Evolutionary conservation across 768 basidiomycete species (phyloP).

Genomic region (Boletus subcaerulescens): DNA sequence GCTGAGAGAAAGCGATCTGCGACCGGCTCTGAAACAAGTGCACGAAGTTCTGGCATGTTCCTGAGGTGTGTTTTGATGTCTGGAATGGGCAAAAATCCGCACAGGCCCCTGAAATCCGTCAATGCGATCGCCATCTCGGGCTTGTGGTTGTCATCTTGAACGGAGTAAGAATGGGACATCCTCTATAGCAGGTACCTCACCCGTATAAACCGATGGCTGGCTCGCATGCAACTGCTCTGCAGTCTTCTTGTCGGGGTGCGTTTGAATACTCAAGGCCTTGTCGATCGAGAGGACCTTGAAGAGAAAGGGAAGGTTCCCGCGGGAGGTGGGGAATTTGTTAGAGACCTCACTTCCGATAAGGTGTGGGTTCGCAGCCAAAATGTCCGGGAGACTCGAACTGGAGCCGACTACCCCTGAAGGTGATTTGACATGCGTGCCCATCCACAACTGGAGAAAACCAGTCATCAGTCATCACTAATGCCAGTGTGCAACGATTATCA

Average conservation of each 20-base stretch:
- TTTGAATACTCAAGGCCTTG: conserved; percentile 89
- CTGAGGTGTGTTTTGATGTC: conserved; percentile 66
- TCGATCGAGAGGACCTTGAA: conserved; percentile 91
- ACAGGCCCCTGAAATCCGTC: conserved; percentile 85
- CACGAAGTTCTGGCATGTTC: conserved; percentile 70
- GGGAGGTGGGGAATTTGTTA: conserved; percentile 49
- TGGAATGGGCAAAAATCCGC: conserved; percentile 85
- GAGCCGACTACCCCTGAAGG: conserved; percentile 56
- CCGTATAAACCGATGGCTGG: conserved; percentile 88
- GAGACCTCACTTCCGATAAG: conserved; percentile 65
- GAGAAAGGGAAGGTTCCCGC: conserved; percentile 81
- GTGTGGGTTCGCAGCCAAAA: conserved; percentile 63
- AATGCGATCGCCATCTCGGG: conserved; percentile 99
- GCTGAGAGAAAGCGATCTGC: conserved; percentile 50
- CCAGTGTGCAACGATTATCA: background rate
- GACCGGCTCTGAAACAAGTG: conserved; percentile 61
- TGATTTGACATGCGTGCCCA: conserved; percentile 90
- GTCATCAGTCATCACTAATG: conserved; percentile 1
- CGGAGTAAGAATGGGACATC: conserved; percentile 8
- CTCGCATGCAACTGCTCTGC: conserved; percentile 66
- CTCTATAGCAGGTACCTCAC: conserved; percentile 37
- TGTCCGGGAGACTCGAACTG: conserved; percentile 46
- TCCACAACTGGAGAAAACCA: conserved; percentile 73
- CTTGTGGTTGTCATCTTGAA: conserved; percentile 89
- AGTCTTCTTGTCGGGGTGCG: conserved; percentile 84